Base-by-base conservation (phyloP, 2,329 filamentous ascomycete species). In the Teratosphaeria zuluensis region DNA sequence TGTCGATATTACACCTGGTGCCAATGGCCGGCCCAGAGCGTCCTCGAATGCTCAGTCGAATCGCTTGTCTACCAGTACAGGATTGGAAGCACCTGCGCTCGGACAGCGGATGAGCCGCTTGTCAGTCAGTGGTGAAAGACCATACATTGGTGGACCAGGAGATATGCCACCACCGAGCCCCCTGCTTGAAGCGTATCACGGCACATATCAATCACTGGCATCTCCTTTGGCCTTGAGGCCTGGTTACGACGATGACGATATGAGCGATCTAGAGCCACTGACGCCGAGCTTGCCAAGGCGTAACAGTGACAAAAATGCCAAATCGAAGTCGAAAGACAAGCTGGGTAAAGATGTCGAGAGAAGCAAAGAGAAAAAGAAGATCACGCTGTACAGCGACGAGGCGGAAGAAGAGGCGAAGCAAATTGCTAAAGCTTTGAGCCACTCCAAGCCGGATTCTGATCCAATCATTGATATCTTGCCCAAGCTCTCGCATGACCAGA, bases 181-280 rank as follows among this genome's bases (percentile, higher is more conserved):
- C 0, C 79, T 97, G 55, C 83, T 96, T 1, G 92, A 97, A 74
- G 87, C 94, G 0, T 97, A 97, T 74, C 88, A 87, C 62, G 92
- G 92, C 46, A 96, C 92, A 0, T 97, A 95, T 68, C 92, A 97
- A 73, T 90, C 89, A 59, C 89, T 95, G 66, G 96, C 92, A 0
- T 92, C 92, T 0, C 92, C 92, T 0, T 91, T 91, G 0, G 90
- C 92, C 0, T 77, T 83, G 66, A 77, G 92, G 28, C 78, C 73
- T 28, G 86, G 67, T 69, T 9, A 48, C 19, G 84, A 68, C 42
- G 77, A 81, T 38, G 78, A 84, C 9, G 81, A 83, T 24, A 70
- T 81, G 30, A 78, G 77, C 30, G 76, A 82, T 59, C 61, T 82
- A 9, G 62, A 65, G 48, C 66, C 67, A 81, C 58, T 76, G 1